Conservation (phyloP, 805 yeast species). For the Metschnikowia cubensis region DNA sequence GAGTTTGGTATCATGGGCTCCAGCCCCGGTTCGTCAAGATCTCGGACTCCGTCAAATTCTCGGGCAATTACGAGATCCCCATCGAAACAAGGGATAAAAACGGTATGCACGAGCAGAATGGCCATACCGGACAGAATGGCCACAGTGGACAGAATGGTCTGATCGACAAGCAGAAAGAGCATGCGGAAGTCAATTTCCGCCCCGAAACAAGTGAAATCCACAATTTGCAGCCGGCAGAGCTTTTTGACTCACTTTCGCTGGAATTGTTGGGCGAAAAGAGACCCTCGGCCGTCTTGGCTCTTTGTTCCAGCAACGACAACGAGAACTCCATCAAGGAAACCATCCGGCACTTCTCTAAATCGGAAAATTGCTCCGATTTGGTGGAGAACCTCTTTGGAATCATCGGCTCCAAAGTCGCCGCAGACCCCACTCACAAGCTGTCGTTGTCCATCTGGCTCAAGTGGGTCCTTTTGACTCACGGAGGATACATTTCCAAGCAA, state of each 20-base stretch:
- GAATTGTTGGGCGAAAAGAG: conserved; percentile 13
- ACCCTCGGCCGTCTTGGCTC: conserved; percentile 16
- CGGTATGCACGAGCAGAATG: conserved; percentile 16
- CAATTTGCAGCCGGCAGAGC: conserved; percentile 23
- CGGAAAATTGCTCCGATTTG: conserved; percentile 26
- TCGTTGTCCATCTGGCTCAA: conserved; percentile 63
- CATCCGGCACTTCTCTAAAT: conserved; percentile 32
- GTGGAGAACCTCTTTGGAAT: conserved; percentile 25
- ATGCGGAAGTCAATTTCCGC: conserved; percentile 15
- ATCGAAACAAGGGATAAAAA: conserved; percentile 25
- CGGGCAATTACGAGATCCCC: conserved; percentile 15
- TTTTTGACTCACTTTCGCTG: conserved; percentile 17
- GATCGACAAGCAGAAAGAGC: neutral
- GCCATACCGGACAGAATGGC: neutral
- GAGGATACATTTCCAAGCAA: conserved; percentile 55
- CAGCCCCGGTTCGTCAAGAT: conserved; percentile 24
- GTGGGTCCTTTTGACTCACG: conserved; percentile 70
- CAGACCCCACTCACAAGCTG: conserved; percentile 25
- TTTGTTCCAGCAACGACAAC: conserved; percentile 29
- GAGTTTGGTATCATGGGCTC: conserved; percentile 37
- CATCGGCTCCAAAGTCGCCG: conserved; percentile 26
- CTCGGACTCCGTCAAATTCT: conserved; percentile 11
- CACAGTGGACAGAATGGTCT: conserved; percentile 11
- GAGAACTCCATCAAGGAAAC: conserved; percentile 29
- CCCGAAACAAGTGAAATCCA: conserved; percentile 21